phyloP scores from a whole-genome alignment of 2,329 filamentous ascomycete genomes.

The Ustulina deusta region DNA sequence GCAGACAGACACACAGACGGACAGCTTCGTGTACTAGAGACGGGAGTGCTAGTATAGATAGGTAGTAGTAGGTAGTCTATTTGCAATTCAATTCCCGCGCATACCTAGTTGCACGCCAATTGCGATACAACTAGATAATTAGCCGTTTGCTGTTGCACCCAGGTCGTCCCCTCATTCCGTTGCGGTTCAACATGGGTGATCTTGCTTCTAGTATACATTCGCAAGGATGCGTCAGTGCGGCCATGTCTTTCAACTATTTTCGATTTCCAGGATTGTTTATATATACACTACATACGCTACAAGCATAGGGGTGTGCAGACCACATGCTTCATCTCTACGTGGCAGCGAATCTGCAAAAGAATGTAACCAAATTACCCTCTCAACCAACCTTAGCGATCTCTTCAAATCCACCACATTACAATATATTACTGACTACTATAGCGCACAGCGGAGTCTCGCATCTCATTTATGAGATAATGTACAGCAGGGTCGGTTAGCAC shows the following conservation, averaged over 20 bases:
- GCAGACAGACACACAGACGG: neutral
- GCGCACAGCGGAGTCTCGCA: neutral
- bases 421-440: constrained; percentile 1
- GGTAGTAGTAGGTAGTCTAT: neutral
- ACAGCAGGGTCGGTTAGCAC: neutral
- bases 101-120: constrained; percentile 10
- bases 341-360: constrained; percentile 1
- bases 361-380: constrained; percentile 5
- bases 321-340: constrained; percentile 21
- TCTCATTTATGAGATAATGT: neutral
- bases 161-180: constrained; percentile 20
- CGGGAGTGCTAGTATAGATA: neutral
- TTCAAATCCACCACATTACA: constrained; percentile 2
- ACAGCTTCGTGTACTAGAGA: constrained; percentile 9
- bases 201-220: constrained; percentile 21
- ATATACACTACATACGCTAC: neutral
- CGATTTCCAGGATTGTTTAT: constrained; percentile 6
- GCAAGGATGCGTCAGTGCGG: constrained; percentile 13
- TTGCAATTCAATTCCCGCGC: constrained; percentile 33
- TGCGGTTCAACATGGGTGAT: constrained; percentile 22
- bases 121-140: constrained; percentile 28
- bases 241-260: constrained; percentile 11
- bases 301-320: constrained; percentile 6
- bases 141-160: constrained; percentile 28
- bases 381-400: constrained; percentile 7